Evolutionary conservation across 2,329 filamentous ascomycete species (phyloP), one percentile per base, ranked within the genome.

Genomic region (Metarhizium robertsii): DNA sequence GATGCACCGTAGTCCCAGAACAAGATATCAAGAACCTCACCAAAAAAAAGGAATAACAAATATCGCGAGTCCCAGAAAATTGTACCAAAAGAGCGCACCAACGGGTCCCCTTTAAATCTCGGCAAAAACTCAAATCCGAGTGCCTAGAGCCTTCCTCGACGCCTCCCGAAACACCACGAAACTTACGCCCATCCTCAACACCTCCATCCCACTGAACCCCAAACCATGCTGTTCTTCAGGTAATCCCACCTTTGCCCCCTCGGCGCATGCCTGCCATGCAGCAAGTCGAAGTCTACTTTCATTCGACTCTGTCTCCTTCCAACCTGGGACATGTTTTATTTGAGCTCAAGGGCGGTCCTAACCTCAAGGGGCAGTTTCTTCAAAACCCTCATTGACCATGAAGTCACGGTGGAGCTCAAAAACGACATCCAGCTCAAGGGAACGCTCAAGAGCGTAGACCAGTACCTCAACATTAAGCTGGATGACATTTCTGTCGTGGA

Each of bases 401-500:
- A 95, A 78, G 92, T 99, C 67, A 97, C 92, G 50, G 91, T 99
- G 69, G 94, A 99, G 78, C 88, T 99, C 71, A 99, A 99, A 77
- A 99, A 99, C 73, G 94, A 99, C 75, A 95, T 99, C 65, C 91
- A 92, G 69, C 95, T 99, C 71, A 89, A 90, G 65, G 94, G 94
- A 62, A 95, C 87, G 40, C 80, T 99, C 62, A 99, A 97, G 79
- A 95, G 89, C 68, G 92, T 99, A 62, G 94, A 99, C 71, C 94
- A 97, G 77, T 99, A 95, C 75, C 84, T 99, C 68, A 99, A 99
- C 76, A 96, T 99, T 76, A 97, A 97, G 79, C 84, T 99, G 52
- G 94, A 99, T 68, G 90, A 96, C 67, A 95, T 97, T 59, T 81
- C 86, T 60, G 92, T 97, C 36, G 81, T 96, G 30, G 92, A 99